Base-by-base conservation (phyloP, 441 rosid species). In the Adansonia gregorii region DNA sequence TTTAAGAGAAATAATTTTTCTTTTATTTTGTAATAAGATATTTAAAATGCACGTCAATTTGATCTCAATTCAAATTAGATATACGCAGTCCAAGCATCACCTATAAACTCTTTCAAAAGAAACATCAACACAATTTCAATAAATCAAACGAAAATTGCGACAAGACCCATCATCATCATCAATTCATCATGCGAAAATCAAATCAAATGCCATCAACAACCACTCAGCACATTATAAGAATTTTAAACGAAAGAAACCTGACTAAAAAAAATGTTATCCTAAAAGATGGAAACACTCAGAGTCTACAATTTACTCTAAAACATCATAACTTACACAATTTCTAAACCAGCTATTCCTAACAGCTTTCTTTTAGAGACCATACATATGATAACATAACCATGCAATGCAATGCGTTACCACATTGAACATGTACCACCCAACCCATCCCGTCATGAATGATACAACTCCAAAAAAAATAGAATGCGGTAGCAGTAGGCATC, bases 391-490 rank as follows among this genome's bases (percentile, higher is more conserved):
- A 73, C 63, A 73, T 73, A 27, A 27, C 35, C 35, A 27, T 27
- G 35, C 35, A 27, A 27, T 27, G 35, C 35, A 27, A 2, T 27
- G 35, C 35, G 2, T 75, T 68, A 63, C 80, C 82, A 39, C 17
- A 69, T 73, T 35, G 10, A 77, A 45, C 75, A 78, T 49, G 67
- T 60, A 60, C 74, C 17, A 49, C 78, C 81, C 43, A 27, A 27
- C 78, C 73, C 11, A 70, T 67, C 66, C 75, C 79, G 45, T 7
- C 61, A 71, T 81, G 48, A 80, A 39, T 49, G 46, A 75, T 72
- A 80, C 79, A 81, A 63, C 82, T 80, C 76, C 84, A 73, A 73
- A 78, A 81, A 81, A 80, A 78, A 27, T 27, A n/a, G 39, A n/a
- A 55, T 72, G 67, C 58, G 73, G 39, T 67, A 72, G 3, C 2